Base-by-base conservation (phyloP, 2,329 filamentous ascomycete genomes). In the Xylaria sp. region DNA sequence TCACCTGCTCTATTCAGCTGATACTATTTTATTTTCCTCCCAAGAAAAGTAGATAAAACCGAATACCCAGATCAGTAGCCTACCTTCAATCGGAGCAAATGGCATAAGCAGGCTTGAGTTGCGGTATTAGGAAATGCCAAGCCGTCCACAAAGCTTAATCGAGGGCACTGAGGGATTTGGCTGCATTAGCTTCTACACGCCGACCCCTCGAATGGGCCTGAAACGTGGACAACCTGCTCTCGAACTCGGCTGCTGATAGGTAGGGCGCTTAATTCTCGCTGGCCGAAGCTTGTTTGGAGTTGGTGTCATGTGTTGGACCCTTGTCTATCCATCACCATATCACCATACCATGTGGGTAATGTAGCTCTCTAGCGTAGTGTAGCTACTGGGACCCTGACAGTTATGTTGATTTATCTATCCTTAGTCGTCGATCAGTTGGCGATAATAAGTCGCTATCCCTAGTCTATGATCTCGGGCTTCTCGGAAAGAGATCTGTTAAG, bases 41-140 rank as follows among this genome's bases (percentile, higher is more conserved):
- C 44, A 46, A 51, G 41, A 31, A 12, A 13, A n/a, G 34, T 3
- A 64, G 39, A 20, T 15, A 59, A 28, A 18, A 23, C 51, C 50
- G 12, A 18, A 10, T 5, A 52, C 7, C 50, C 4, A 18, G 2
- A 3, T 23, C 12, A 44, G 13, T n/a, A 7, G 41, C 41, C 15
- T 46, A 46, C 41, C 41, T 6, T 7, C 7, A 34, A 62, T 57
- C 46, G 55, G 25, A 50, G 56, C 20, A 56, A 23, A 48, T 63
- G 25, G 54, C 20, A 10, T 51, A 2, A n/a, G 20, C 9, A 39
- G 28, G 37, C 41, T 28, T 44, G 31, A 56, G 63, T 66, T 69
- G 63, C 67, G 65, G 18, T 12, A 63, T 63, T 56, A 28, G 67
- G 67, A 50, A 25, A 52, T 10, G 66, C 66, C 61, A 67, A 67